Evolutionary conservation across 257 asterid species (phyloP).

Genomic region (Solanum commersonii): DNA sequence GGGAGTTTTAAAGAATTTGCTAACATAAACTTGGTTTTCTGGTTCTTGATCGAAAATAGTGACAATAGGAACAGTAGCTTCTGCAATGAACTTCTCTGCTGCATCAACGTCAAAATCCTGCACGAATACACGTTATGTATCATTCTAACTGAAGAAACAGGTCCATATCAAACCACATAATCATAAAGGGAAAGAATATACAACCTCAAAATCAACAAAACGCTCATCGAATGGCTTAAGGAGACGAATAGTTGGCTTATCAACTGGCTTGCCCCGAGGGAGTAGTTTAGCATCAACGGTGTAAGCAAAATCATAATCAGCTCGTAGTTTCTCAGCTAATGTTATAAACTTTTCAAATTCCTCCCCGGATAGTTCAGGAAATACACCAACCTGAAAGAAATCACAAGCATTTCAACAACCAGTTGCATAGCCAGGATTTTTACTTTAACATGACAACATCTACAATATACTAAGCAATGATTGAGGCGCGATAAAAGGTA

Average conservation of each 20-base stretch:
- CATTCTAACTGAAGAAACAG: background rate
- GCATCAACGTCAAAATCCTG: constrained; percentile 65
- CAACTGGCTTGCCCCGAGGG: constrained; percentile 56
- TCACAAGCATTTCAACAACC: background rate
- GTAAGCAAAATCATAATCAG: constrained; percentile 66
- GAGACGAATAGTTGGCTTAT: constrained; percentile 63
- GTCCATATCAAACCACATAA: background rate
- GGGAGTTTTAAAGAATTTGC: constrained; percentile 42
- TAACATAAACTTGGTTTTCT: constrained; percentile 33
- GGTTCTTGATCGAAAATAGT: constrained; percentile 52
- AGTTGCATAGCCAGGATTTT: background rate
- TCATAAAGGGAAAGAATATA: background rate
- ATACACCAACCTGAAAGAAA: constrained; percentile 55
- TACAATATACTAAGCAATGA: background rate
- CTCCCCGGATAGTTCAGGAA: constrained; percentile 58
- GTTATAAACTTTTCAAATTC: constrained; percentile 44
- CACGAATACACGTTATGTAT: background rate
- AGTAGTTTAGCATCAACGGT: constrained; percentile 62
- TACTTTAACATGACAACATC: background rate
- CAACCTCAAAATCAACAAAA: constrained; percentile 59
- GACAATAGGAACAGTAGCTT: constrained; percentile 44
- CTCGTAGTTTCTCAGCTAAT: constrained; percentile 64
- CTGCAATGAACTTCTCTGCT: constrained; percentile 50
- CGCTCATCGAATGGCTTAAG: constrained; percentile 81
- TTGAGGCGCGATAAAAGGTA: background rate